These are phyloP conservation scores for Colletotrichum sp. DNA, from an alignment of 2,329 filamentous ascomycete species.

Conservation along the genomic window DNA sequence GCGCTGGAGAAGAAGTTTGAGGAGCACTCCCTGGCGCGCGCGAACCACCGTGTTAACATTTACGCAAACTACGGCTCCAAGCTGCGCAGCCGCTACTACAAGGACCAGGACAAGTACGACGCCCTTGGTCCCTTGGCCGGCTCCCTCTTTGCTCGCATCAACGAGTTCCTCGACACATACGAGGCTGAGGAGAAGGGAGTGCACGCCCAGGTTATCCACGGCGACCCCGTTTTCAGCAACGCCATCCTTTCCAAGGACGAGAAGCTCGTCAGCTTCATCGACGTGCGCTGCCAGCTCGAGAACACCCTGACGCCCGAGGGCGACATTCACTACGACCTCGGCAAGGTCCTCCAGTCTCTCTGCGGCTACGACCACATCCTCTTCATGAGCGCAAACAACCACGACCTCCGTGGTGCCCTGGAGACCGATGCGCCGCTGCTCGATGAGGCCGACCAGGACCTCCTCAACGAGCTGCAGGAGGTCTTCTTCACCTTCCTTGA, in stretches of 20 bases:
- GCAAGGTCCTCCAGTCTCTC: constrained; percentile 33
- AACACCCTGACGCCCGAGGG: constrained; percentile 29
- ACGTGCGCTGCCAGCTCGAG: constrained; percentile 32
- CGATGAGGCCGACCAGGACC: constrained; percentile 25
- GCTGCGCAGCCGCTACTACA: constrained; percentile 25
- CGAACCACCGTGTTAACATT: constrained; percentile 27
- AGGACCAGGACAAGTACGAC: constrained; percentile 25
- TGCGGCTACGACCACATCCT: constrained; percentile 34
- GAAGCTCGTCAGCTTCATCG: constrained; percentile 30
- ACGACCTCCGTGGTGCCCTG: constrained; percentile 19
- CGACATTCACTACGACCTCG: constrained; percentile 34
- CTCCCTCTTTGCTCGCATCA: constrained; percentile 27
- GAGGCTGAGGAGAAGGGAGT: constrained; percentile 31
- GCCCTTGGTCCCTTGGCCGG: constrained; percentile 26
- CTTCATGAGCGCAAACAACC: constrained; percentile 26
- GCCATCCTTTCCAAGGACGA: constrained; percentile 30
- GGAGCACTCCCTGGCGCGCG: constrained; percentile 22
- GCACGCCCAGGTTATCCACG: constrained; percentile 29
- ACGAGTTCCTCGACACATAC: constrained; percentile 32
- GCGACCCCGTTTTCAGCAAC: constrained; percentile 34
- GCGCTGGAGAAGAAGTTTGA: constrained; percentile 27
- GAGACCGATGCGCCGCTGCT: constrained; percentile 24
- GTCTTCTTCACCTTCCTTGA: constrained; percentile 30
- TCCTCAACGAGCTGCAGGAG: constrained; percentile 28
- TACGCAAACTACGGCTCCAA: constrained; percentile 30